Conservation (phyloP, 2,329 filamentous ascomycete genomes). For the Bipolaris sorokiniana region DNA sequence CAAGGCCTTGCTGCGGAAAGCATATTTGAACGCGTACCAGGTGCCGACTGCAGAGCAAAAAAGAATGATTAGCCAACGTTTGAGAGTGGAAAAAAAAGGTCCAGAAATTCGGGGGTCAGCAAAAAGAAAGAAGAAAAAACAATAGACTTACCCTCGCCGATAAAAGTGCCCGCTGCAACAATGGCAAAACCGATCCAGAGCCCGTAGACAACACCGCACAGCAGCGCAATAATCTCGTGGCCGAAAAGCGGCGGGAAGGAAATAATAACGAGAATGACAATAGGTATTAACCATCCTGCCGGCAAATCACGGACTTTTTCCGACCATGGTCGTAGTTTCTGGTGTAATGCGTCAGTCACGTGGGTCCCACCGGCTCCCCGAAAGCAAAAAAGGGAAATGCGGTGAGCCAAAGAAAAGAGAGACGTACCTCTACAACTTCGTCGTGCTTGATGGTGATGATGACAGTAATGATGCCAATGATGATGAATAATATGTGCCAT, state of each 20-base stretch:
- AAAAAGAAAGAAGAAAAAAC: no score
- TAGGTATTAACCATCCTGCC: conserved; percentile 45
- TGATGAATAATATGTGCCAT: conserved; percentile 42
- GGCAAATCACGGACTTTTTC: conserved; percentile 44
- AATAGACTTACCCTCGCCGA: conserved; percentile 39
- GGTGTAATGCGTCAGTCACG: conserved; percentile 15
- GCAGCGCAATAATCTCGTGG: conserved; percentile 42
- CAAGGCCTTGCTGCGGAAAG: conserved; percentile 37
- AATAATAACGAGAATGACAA: conserved; percentile 42
- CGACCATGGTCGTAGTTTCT: conserved; percentile 45
- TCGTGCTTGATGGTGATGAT: conserved; percentile 41
- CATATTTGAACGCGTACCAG: conserved; percentile 46
- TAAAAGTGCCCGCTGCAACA: conserved; percentile 44
- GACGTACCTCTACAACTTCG: conserved; percentile 39
- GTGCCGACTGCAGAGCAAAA: conserved; percentile 34
- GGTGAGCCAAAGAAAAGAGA: neutral
- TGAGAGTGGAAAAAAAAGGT: no score
- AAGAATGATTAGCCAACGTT: conserved; percentile 14
- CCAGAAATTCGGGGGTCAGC: no score
- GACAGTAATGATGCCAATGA: conserved; percentile 35
- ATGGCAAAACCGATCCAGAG: conserved; percentile 45
- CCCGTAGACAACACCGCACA: conserved; percentile 46
- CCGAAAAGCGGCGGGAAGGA: conserved; percentile 47
- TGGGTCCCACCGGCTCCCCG: neutral
- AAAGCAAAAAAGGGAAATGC: neutral